Conservation (phyloP, 2,329 filamentous ascomycete species). For the Scytalidium lignicola region DNA sequence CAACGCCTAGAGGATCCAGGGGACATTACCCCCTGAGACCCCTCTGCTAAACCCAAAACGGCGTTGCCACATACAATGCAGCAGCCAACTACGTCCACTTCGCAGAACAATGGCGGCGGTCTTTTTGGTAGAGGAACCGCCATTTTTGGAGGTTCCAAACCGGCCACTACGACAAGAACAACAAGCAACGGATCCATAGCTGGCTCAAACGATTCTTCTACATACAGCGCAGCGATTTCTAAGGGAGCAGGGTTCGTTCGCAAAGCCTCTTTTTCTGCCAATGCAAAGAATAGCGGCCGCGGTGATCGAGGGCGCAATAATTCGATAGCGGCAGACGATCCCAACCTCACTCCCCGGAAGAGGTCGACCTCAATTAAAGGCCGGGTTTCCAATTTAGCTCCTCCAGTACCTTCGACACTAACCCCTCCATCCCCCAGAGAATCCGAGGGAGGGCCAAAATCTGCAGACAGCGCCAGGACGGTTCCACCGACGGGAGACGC, state of each 20-base stretch:
- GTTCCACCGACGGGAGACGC: constrained; percentile 12
- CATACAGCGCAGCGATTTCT: constrained; percentile 18
- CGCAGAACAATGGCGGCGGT: constrained; percentile 5
- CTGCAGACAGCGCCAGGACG: constrained; percentile 17
- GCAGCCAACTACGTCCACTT: not conserved
- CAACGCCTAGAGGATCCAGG: not conserved
- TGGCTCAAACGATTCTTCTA: constrained; percentile 6
- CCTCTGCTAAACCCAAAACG: not conserved
- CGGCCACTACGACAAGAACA: constrained; percentile 21
- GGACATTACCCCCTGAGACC: not conserved
- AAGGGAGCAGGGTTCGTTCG: constrained; percentile 49
- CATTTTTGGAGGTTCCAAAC: constrained; percentile 17
- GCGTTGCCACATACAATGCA: not conserved
- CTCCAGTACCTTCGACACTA: not conserved
- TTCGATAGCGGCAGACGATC: constrained; percentile 23
- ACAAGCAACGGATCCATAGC: constrained; percentile 20
- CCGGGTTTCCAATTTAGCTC: not conserved
- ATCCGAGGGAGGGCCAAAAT: constrained; percentile 5
- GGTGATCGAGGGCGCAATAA: constrained; percentile 36
- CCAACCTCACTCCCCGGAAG: constrained; percentile 15
- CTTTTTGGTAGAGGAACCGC: constrained; percentile 13
- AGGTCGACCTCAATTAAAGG: not conserved
- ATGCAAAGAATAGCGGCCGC: constrained; percentile 23
- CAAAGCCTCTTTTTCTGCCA: constrained; percentile 46
- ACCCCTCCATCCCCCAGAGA: constrained; percentile 2